A percentile compares a stretch with the other conserved stretches of the same genome.
phyloP scores from a whole-genome alignment of 2,329 filamentous ascomycete genomes.

The Capronia americana region DNA sequence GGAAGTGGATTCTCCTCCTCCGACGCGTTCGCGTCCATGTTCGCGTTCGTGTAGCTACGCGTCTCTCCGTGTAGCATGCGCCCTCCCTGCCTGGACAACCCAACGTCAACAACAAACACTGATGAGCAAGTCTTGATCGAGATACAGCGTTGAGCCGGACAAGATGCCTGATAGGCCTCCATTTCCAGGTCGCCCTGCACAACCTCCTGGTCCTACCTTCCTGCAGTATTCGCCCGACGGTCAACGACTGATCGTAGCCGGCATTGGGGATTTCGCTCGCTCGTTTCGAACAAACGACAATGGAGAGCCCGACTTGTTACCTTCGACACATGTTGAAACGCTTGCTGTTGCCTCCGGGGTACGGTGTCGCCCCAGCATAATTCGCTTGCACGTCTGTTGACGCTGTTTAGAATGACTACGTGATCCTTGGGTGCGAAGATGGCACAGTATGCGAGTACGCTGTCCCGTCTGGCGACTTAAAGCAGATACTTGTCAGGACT shows the following conservation, averaged over 20 bases:
- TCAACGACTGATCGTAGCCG: constrained; percentile 83
- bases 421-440: constrained; percentile 89
- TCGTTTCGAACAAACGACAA: constrained; percentile 90
- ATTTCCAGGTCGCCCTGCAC: constrained; percentile 36
- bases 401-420: constrained; percentile 70
- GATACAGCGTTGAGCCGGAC: not conserved
- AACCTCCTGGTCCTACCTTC: constrained; percentile 85
- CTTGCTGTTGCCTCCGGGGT: constrained; percentile 71
- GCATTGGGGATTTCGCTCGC: constrained; percentile 90
- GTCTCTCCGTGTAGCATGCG: not conserved
- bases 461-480: constrained; percentile 71
- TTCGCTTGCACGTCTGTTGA: not conserved
- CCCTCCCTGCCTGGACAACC: not conserved
- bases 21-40: not conserved
- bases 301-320: constrained; percentile 89
- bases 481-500: constrained; percentile 80
- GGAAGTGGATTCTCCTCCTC: not conserved
- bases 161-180: constrained; percentile 39
- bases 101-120: not conserved
- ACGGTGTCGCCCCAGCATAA: constrained; percentile 4
- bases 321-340: constrained; percentile 88
- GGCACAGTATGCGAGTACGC: constrained; percentile 95
- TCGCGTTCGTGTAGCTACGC: not conserved
- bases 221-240: constrained; percentile 91
- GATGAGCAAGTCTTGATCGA: not conserved